Base-by-base conservation (phyloP, 2,329 filamentous ascomycete genomes). In the Ascochyta lentis region DNA sequence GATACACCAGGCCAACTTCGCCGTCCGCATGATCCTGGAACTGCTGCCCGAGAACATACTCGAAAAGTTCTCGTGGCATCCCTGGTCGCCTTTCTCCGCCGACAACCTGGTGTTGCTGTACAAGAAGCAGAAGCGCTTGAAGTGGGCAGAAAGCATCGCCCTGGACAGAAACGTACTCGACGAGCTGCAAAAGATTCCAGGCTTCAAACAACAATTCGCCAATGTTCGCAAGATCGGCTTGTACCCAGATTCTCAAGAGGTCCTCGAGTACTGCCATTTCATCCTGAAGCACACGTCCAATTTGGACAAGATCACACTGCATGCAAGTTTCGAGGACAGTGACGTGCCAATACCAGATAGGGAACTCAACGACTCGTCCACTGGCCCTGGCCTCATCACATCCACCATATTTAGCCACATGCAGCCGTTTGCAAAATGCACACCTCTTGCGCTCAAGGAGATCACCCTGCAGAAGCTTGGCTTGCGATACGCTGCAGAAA, bases 11-110 rank as follows among this genome's bases (percentile, higher is more conserved):
- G 79, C 79, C 35, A 73, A 80, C 49, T 79, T 82, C 49, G 77
- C 78, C 0, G 77, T 79, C 19, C 77, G 79, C 40, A 79, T 82
- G 76, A 74, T 82, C 16, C 55, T 82, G 16, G 80, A 81, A 56
- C 75, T 81, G 58, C 64, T 82, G 33, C 80, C 80, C 1, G 77
- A 80, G 47, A 76, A 82, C 56, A 78, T 77, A 33, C 70, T 82
- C 23, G 79, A 81, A 57, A 77, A 78, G 57, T 81, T 82, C 69
- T 79, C 76, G 57, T 82, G 80, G 80, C 78, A 80, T 65, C 79
- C 79, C 15, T 82, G 79, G 80, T 73, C 74, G 42, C 71, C 76
- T 1, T 81, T 82, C 58, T 77, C 77, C 5, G 73, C 75, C 16
- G 80, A 81, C 37, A 82, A 81, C 50, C 65, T 81, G 56, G 55